Conservation (phyloP, 164 flowering plant species). For the Magnolia changhungtana region DNA sequence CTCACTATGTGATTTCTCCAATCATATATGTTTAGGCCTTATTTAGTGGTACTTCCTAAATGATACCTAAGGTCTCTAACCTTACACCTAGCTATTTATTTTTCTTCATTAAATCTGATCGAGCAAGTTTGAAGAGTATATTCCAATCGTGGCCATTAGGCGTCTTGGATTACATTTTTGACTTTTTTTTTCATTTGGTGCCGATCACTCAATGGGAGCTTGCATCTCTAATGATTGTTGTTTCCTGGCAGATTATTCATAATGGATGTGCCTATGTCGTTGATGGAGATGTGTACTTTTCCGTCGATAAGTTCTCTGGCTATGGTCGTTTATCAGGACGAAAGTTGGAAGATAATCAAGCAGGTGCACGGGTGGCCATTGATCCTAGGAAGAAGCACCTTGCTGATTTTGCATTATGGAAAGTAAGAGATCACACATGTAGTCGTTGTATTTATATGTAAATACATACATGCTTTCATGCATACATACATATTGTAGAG, state of each 20-base stretch:
- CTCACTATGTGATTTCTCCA: too few species aligned
- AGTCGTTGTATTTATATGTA: neutral
- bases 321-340: constrained; percentile 82
- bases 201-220: too few species aligned
- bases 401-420: constrained; percentile 96
- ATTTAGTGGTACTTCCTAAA: too few species aligned
- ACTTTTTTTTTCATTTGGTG: too few species aligned
- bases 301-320: constrained; percentile 65
- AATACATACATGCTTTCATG: too few species aligned
- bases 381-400: constrained; percentile 76
- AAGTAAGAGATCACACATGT: constrained; percentile 34
- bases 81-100: too few species aligned
- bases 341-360: constrained; percentile 70
- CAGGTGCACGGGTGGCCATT: constrained; percentile 83
- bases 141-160: too few species aligned
- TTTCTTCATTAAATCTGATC: too few species aligned
- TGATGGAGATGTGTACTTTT: constrained; percentile 88
- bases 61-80: too few species aligned
- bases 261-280: constrained; percentile 68
- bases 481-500: neutral
- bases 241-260: constrained; percentile 55
- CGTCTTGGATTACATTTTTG: too few species aligned
- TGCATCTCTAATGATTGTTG: neutral
- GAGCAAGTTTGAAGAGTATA: too few species aligned
- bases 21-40: too few species aligned